Conservation (phyloP, 805 yeast genomes). For the Hanseniaspora lachancei region DNA sequence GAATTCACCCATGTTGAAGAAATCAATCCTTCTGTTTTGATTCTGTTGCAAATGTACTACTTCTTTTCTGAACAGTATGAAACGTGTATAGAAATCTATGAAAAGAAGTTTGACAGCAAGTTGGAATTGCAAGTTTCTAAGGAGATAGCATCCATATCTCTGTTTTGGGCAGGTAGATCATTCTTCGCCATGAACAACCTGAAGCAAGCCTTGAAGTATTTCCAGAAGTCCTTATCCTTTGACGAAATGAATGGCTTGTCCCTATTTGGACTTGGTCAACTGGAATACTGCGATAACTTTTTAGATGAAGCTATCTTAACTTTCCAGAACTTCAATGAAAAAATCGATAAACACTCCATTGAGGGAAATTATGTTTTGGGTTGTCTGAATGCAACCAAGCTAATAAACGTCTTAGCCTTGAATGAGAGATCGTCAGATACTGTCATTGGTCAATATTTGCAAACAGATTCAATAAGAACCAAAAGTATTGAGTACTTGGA, state of each 20-base stretch:
- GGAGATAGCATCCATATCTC: conserved; percentile 43
- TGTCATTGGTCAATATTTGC: conserved; percentile 9
- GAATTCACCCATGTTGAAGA: conserved; percentile 34
- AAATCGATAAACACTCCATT: conserved; percentile 31
- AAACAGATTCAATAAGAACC: conserved; percentile 20
- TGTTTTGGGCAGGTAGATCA: conserved; percentile 79
- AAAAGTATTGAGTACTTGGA: conserved; percentile 57
- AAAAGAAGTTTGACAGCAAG: conserved; percentile 34
- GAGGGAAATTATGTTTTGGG: conserved; percentile 74
- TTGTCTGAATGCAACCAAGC: conserved; percentile 46
- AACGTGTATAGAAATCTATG: conserved; percentile 43
- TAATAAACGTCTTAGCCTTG: conserved; percentile 3
- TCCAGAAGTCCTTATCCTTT: conserved; percentile 55
- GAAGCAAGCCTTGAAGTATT: conserved; percentile 56
- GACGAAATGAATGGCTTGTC: conserved; percentile 58
- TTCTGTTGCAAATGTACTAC: conserved; percentile 56
- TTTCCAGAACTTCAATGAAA: conserved; percentile 62
- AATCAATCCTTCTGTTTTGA: conserved; percentile 40
- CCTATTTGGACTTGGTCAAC: conserved; percentile 72
- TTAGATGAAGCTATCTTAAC: conserved; percentile 75
- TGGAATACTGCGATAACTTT: conserved; percentile 62
- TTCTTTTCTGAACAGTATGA: conserved; percentile 55
- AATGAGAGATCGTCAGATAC: conserved; percentile 13
- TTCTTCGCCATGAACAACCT: conserved; percentile 47
- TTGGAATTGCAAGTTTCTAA: conserved; percentile 26